These are phyloP conservation scores for Gyromitra esculenta DNA, from an alignment of 2,329 filamentous ascomycete genomes.

Conservation along the genomic window DNA sequence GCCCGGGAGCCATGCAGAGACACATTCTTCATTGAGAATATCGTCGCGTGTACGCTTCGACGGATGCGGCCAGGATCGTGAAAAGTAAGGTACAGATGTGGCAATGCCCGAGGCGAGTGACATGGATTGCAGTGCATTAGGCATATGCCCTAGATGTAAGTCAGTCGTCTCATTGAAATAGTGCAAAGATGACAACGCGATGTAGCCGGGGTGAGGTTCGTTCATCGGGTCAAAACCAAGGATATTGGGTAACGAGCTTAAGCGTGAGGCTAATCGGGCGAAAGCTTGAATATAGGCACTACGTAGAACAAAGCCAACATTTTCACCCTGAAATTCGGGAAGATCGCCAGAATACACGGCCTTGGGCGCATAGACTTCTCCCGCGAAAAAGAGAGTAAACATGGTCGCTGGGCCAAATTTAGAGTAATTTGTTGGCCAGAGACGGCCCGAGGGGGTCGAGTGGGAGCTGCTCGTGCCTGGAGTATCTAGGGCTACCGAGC, in stretches of 20 bases:
- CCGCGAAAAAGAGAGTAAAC: slow-evolving; percentile 93
- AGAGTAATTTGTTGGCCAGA: slow-evolving; percentile 97
- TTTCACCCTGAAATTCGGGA: slow-evolving; percentile 69
- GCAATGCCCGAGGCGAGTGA: slow-evolving; percentile 62
- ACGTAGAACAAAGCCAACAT: slow-evolving; percentile 95
- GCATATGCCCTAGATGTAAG: slow-evolving; percentile 62
- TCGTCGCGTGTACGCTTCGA: slow-evolving; percentile 61
- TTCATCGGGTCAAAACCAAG: slow-evolving; percentile 63
- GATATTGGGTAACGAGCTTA: slow-evolving; percentile 56
- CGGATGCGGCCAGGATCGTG: slow-evolving; percentile 62
- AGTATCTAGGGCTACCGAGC: slow-evolving; percentile 53
- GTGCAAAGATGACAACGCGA: slow-evolving; percentile 61
- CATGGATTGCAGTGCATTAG: slow-evolving; percentile 61
- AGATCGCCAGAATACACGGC: slow-evolving; percentile 73
- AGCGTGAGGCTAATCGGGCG: slow-evolving; percentile 77
- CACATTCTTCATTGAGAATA: slow-evolving; percentile 61
- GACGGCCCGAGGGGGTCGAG: slow-evolving; percentile 55
- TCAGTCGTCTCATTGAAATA: slow-evolving; percentile 63
- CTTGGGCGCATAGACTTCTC: slow-evolving; percentile 90
- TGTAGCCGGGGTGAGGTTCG: slow-evolving; percentile 62
- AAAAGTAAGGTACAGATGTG: slow-evolving; percentile 61
- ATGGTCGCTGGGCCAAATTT: slow-evolving; percentile 87
- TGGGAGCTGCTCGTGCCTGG: slow-evolving; percentile 50
- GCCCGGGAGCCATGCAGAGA: slow-evolving; percentile 58
- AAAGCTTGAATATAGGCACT: slow-evolving; percentile 84